Conservation (phyloP, 805 yeast genomes). For the Myxozyma vanderwaltii region DNA sequence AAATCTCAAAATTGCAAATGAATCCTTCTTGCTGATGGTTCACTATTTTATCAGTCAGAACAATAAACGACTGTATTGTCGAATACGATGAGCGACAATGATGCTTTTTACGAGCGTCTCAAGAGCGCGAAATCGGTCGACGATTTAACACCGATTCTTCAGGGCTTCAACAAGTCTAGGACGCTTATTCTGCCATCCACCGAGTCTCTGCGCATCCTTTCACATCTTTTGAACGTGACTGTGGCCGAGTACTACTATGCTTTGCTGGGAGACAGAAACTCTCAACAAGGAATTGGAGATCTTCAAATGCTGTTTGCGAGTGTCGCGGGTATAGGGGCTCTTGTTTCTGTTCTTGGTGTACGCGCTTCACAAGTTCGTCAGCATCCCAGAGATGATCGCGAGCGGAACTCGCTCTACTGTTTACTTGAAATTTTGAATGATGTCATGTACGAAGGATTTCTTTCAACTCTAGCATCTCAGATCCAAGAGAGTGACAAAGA, state of each 20-base stretch:
- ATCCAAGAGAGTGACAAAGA: not conserved
- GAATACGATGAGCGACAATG: not conserved
- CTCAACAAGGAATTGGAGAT: not conserved
- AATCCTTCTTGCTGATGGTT: too few species aligned
- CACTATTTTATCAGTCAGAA: too few species aligned
- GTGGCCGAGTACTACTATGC: slow-evolving; percentile 12
- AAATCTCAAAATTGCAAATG: too few species aligned
- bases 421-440: not conserved
- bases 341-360: not conserved
- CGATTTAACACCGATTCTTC: not conserved
- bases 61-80: too few species aligned
- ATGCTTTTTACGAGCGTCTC: not conserved
- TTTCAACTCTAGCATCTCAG: not conserved
- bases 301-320: not conserved
- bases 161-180: not conserved
- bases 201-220: slow-evolving; percentile 1
- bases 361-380: not conserved
- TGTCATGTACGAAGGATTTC: slow-evolving; percentile 6
- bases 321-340: slow-evolving; percentile 7
- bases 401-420: not conserved
- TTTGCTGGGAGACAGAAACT: not conserved
- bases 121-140: not conserved
- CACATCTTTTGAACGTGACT: slow-evolving; percentile 7
- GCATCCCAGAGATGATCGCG: slow-evolving; percentile 7
- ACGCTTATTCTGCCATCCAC: slow-evolving; percentile 1